Evolutionary conservation across 768 basidiomycete species (phyloP), one percentile per base, ranked within the genome.

Genomic region (Rhodotorula sphaerocarpa): DNA sequence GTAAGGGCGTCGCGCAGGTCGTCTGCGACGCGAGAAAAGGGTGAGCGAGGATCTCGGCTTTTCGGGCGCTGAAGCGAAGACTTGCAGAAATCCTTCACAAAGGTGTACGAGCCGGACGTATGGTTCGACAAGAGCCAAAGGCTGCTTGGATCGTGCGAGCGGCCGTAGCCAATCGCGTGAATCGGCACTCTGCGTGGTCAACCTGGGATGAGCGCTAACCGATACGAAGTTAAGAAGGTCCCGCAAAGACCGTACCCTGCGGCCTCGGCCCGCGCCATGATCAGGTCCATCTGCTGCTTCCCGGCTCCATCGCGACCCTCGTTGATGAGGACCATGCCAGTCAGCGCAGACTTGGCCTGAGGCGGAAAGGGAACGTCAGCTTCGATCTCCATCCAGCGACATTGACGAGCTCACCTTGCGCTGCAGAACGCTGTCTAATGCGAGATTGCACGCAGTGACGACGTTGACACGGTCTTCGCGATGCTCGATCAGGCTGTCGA

Each of bases 51-150:
- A 47, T 28, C n/a, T 14, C 11, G 36, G 31, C 31, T 11, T 3
- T 4, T n/a, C n/a, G n/a, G n/a, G n/a, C n/a, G n/a, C n/a, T n/a
- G n/a, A n/a, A n/a, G n/a, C n/a, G n/a, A n/a, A 10, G 9, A 46
- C 47, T 41, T 44, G 55, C 69, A 75, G 87, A 92, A 96, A 73
- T 95, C 93, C 76, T 88, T 88, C 64, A 96, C 90, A 71, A 95
- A 99, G 7, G 92, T 96, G 77, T 97, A 97, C 16, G 91, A 95
- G 30, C 95, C 95, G 67, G 84, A 84, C 5, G 95, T 96, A 75
- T 97, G 91, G 75, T 96, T 97, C 15, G 92, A 96, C 82, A 99
- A 92, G 50, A 97, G 84, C 95, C 95, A 97, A 39, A 99, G 82
- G 11, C 91, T 93, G 20, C 90, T 90, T 23, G 95, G 95, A 75